A percentile compares a stretch with the other conserved stretches of the same genome.
These are phyloP conservation scores for Sodiomyces alkalinus DNA, from an alignment of 2,329 filamentous ascomycete genomes.

Conservation along the genomic window DNA sequence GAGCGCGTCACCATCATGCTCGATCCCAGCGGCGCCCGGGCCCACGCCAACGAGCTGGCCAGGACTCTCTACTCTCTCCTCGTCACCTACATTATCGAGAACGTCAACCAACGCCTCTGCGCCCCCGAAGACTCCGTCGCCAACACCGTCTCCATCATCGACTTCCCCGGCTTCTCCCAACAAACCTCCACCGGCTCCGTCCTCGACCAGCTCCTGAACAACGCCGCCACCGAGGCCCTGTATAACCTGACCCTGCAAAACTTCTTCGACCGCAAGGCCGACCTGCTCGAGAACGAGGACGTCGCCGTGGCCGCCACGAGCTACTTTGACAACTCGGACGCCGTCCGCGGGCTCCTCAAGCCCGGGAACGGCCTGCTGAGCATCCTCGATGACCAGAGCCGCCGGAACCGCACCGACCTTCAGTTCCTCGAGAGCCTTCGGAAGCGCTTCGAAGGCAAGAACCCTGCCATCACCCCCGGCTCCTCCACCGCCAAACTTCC, in stretches of 20 bases:
- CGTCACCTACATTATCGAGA: conserved; percentile 87
- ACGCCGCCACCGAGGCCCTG: conserved; percentile 79
- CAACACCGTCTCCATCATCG: conserved; percentile 89
- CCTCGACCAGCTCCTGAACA: conserved; percentile 86
- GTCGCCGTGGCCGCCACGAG: conserved; percentile 80
- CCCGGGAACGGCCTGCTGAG: conserved; percentile 82
- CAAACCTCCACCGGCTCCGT: conserved; percentile 68
- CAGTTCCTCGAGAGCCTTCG: conserved; percentile 83
- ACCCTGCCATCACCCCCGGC: conserved; percentile 71
- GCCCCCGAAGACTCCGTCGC: conserved; percentile 75
- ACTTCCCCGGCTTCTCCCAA: conserved; percentile 91
- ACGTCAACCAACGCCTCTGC: conserved; percentile 78
- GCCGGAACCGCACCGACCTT: conserved; percentile 72
- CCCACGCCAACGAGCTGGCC: conserved; percentile 86
- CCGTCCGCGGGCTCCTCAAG: conserved; percentile 82
- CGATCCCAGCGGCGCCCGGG: conserved; percentile 76
- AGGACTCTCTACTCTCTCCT: conserved; percentile 86
- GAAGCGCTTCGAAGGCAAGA: conserved; percentile 90
- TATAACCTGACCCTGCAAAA: conserved; percentile 90
- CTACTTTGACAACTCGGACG: conserved; percentile 96
- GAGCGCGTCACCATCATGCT: conserved; percentile 99
- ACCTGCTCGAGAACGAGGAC: conserved; percentile 87
- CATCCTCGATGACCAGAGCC: conserved; percentile 91
- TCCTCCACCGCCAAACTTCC: conserved; percentile 61
- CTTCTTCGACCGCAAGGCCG: conserved; percentile 90